Evolutionary conservation across 2,329 filamentous ascomycete genomes (phyloP).

Genomic region (Periconia digitata): DNA sequence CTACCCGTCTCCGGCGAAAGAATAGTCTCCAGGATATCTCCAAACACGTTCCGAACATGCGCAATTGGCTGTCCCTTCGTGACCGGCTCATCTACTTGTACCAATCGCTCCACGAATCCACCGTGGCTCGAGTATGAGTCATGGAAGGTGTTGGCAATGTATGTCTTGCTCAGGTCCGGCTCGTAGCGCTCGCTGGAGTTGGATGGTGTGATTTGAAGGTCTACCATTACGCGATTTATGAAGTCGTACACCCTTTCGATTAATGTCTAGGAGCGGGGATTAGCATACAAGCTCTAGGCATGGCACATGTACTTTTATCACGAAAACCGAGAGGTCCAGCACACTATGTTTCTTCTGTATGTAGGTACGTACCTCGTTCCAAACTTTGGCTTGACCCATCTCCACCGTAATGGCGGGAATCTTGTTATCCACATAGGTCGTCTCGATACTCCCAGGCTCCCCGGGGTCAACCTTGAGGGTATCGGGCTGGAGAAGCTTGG

Average conservation of each 20-base stretch:
- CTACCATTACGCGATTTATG: slow-evolving; percentile 29
- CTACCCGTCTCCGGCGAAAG: slow-evolving; percentile 34
- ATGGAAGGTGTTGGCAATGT: slow-evolving; percentile 35
- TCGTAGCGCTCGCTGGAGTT: slow-evolving; percentile 30
- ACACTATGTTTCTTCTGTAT: too few relatives aligned
- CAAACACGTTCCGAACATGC: slow-evolving; percentile 38
- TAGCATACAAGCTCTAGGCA: too few relatives aligned
- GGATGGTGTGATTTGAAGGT: slow-evolving; percentile 27
- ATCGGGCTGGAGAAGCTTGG: slow-evolving; percentile 43
- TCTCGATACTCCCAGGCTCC: slow-evolving; percentile 44
- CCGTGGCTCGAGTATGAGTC: slow-evolving; percentile 27
- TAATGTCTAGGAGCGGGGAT: too few relatives aligned
- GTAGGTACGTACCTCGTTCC: too few relatives aligned
- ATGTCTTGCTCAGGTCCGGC: slow-evolving; percentile 34
- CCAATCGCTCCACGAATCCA: slow-evolving; percentile 32
- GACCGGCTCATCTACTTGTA: slow-evolving; percentile 37
- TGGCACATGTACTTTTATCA: too few relatives aligned
- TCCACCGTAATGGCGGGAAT: slow-evolving; percentile 44
- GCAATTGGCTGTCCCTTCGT: slow-evolving; percentile 41
- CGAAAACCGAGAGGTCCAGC: too few relatives aligned
- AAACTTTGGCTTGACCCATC: slow-evolving; percentile 42
- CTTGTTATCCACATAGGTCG: slow-evolving; percentile 38
- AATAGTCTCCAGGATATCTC: slow-evolving; percentile 40
- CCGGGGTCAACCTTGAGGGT: slow-evolving; percentile 44
- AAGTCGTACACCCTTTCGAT: slow-evolving; percentile 39